A percentile compares a stretch with the other conserved stretches of the same genome.
phyloP scores from a whole-genome alignment of 208 protist genomes.

The Herpetomonas samuelpessoai region DNA sequence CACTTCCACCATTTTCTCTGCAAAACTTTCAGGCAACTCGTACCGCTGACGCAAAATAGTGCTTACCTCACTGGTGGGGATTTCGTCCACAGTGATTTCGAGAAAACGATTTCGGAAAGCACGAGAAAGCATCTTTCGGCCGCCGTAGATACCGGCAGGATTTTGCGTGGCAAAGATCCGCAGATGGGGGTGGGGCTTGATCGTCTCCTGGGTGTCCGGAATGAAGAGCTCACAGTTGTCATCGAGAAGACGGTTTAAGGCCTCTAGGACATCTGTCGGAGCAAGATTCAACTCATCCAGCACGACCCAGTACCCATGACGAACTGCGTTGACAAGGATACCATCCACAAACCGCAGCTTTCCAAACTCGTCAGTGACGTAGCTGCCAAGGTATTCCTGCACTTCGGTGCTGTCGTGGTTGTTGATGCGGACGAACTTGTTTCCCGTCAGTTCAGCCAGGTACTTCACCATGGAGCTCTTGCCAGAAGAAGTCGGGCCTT shows the following conservation, averaged over 20 bases:
- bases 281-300: slow-evolving; percentile 99
- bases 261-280: slow-evolving; percentile 99
- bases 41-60: slow-evolving; percentile 96
- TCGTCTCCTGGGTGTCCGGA: slow-evolving; percentile 97
- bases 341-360: slow-evolving; percentile 97
- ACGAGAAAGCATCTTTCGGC: slow-evolving; percentile 98
- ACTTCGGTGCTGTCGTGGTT: slow-evolving; percentile 99
- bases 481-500: slow-evolving; percentile 98
- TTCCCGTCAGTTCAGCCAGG: slow-evolving; percentile 96
- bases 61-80: slow-evolving; percentile 97
- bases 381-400: slow-evolving; percentile 99
- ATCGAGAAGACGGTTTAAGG: slow-evolving; percentile 99
- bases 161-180: slow-evolving; percentile 99
- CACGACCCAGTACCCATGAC: slow-evolving; percentile 99
- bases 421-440: slow-evolving; percentile 99
- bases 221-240: slow-evolving; percentile 99
- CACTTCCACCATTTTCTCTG: slow-evolving; percentile 93
- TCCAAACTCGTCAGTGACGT: slow-evolving; percentile 95
- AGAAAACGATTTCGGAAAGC: slow-evolving; percentile 99
- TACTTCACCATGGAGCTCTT: slow-evolving; percentile 99
- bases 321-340: slow-evolving; percentile 96
- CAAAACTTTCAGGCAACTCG: slow-evolving; percentile 91
- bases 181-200: slow-evolving; percentile 98
- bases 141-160: slow-evolving; percentile 97
- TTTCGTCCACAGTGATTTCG: slow-evolving; percentile 99